Evolutionary conservation across 2,329 filamentous ascomycete genomes (phyloP).

Genomic region (Nemania sp.): DNA sequence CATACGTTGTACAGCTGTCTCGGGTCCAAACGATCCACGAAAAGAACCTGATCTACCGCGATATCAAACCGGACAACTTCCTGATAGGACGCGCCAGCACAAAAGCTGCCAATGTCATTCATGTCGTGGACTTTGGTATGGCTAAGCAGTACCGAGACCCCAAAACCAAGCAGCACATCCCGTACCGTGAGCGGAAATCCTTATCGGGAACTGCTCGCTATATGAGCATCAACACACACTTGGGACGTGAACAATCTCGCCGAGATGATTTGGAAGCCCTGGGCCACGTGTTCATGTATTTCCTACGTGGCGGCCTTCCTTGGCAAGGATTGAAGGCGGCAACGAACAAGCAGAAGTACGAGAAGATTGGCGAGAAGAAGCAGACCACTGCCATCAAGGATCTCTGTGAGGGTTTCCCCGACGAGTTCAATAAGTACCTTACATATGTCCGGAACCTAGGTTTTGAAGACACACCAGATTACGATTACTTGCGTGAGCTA

Average conservation of each 20-base stretch:
- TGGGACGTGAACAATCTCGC: constrained; percentile 93
- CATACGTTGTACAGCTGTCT: constrained; percentile 64
- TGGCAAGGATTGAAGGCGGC: constrained; percentile 76
- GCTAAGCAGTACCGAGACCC: constrained; percentile 98
- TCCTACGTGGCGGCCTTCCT: constrained; percentile 69
- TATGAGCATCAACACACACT: constrained; percentile 99
- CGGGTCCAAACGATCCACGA: constrained; percentile 94
- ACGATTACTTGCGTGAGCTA: constrained; percentile 94
- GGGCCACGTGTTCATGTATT: constrained; percentile 76
- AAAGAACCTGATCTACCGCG: constrained; percentile 98
- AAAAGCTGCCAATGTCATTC: constrained; percentile 96
- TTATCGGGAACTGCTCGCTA: constrained; percentile 95
- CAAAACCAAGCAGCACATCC: constrained; percentile 98
- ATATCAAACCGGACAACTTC: constrained; percentile 99
- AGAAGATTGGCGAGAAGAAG: constrained; percentile 99
- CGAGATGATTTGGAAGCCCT: constrained; percentile 93
- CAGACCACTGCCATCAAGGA: constrained; percentile 97
- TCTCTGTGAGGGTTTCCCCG: constrained; percentile 91
- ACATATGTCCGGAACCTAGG: constrained; percentile 97
- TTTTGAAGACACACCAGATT: constrained; percentile 97
- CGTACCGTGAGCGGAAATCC: constrained; percentile 95
- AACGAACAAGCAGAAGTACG: constrained; percentile 94
- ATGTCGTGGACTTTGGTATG: constrained; percentile 99
- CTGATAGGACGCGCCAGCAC: constrained; percentile 89
- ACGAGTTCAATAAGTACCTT: constrained; percentile 97